phyloP scores from a whole-genome alignment of 768 basidiomycete species.

The Russula dissimulans region DNA sequence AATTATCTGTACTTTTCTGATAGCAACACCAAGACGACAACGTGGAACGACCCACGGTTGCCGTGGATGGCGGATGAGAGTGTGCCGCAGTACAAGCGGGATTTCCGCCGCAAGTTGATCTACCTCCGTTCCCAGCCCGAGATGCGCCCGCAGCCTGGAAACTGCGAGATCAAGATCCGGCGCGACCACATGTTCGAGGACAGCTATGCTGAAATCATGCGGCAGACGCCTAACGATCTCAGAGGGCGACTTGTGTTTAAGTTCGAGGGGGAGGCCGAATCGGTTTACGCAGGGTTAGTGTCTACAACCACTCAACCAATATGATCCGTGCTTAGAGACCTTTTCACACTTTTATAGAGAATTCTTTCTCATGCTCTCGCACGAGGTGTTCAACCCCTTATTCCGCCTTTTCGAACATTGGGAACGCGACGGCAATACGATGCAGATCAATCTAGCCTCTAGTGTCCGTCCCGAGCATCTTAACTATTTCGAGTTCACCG shows the following conservation, averaged over 20 bases:
- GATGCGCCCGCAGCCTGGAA: conserved; percentile 95
- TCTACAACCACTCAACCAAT: neutral
- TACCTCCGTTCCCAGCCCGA: conserved; percentile 99
- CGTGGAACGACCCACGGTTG: conserved; percentile 97
- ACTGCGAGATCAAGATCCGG: conserved; percentile 97
- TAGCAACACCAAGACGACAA: conserved; percentile 99
- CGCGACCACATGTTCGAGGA: conserved; percentile 99
- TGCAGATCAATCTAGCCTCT: conserved; percentile 98
- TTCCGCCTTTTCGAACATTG: conserved; percentile 99
- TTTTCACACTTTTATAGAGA: conserved; percentile 47
- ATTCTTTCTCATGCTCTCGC: conserved; percentile 99
- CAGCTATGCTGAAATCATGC: conserved; percentile 99
- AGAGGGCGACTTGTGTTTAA: conserved; percentile 99
- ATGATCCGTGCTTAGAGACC: neutral
- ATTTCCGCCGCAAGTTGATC: conserved; percentile 97
- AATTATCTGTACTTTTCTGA: conserved; percentile 99
- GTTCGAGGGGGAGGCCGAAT: conserved; percentile 97
- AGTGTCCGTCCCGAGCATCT: conserved; percentile 98
- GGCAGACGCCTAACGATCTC: conserved; percentile 94
- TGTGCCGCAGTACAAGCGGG: conserved; percentile 99
- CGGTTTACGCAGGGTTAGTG: conserved; percentile 91
- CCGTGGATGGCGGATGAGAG: conserved; percentile 94
- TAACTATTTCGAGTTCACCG: conserved; percentile 99
- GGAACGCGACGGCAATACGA: conserved; percentile 98
- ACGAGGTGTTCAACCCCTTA: conserved; percentile 99